Conservation (phyloP, 257 asterid genomes). For the Salvia miltiorrhiza region DNA sequence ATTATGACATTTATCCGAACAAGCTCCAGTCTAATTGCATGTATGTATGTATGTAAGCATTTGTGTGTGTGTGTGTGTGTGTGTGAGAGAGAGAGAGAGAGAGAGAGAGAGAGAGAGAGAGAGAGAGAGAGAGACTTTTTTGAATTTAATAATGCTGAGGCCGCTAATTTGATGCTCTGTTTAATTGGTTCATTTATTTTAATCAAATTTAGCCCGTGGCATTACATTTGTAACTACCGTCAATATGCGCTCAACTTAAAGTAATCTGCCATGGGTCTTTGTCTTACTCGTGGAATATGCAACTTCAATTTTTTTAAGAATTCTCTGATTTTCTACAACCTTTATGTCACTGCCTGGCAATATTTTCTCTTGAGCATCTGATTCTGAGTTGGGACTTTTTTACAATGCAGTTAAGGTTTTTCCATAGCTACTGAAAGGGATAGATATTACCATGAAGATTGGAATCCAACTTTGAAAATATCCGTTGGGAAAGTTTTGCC, state of each 20-base stretch:
- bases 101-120: conserved; percentile 15
- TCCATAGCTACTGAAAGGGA: neutral
- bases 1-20: neutral
- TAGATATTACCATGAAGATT: conserved; percentile 20
- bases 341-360: conserved; percentile 9
- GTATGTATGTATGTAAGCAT: neutral
- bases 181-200: conserved; percentile 38
- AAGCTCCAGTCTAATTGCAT: neutral
- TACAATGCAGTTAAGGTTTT: conserved; percentile 11
- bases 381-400: conserved; percentile 17
- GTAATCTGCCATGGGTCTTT: neutral
- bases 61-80: neutral
- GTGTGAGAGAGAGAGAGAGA: too few relatives aligned
- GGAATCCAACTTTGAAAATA: neutral
- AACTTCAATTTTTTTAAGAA: neutral
- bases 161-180: conserved; percentile 9
- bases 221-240: conserved; percentile 32
- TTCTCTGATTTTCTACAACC: conserved; percentile 1
- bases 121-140: neutral
- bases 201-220: conserved; percentile 40
- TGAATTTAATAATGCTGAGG: conserved; percentile 12
- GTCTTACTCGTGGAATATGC: conserved; percentile 4
- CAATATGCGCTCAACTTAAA: conserved; percentile 4
- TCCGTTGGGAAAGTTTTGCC: neutral
- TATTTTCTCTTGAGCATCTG: conserved; percentile 18